Percentiles rank a stretch among this genome's conserved stretches.
These are phyloP conservation scores for Coemansia sp. DNA, from an alignment of 192 early-diverging fungal species.

Conservation along the genomic window DNA sequence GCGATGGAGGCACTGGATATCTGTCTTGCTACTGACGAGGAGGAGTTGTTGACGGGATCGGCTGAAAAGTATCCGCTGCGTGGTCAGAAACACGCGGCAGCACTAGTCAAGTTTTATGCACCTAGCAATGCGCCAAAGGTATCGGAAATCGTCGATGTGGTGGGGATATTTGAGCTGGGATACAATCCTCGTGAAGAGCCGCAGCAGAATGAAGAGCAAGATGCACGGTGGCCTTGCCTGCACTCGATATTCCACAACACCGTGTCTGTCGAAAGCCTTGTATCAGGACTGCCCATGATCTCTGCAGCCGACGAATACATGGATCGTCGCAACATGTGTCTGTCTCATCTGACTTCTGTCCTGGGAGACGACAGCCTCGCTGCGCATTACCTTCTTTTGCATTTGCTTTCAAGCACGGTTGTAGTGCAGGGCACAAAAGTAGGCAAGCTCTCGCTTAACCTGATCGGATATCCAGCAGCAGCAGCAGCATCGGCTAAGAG, in stretches of 20 bases:
- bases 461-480: conserved; percentile 55
- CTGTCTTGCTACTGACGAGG: not conserved
- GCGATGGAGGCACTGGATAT: conserved; percentile 41
- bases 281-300: conserved; percentile 9
- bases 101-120: conserved; percentile 66
- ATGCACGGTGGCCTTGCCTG: conserved; percentile 42
- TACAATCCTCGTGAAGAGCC: conserved; percentile 20
- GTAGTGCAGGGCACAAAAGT: conserved; percentile 56
- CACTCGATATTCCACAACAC: conserved; percentile 41
- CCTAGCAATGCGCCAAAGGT: conserved; percentile 57
- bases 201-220: not conserved
- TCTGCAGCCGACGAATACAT: conserved; percentile 7
- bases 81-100: conserved; percentile 57
- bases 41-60: not conserved
- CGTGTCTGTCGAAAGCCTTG: conserved; percentile 11
- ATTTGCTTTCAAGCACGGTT: conserved; percentile 60
- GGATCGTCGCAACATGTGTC: conserved; percentile 24
- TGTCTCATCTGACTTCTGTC: conserved; percentile 58
- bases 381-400: conserved; percentile 69
- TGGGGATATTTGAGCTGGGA: conserved; percentile 59
- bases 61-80: conserved; percentile 63
- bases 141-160: conserved; percentile 63
- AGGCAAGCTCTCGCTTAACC: conserved; percentile 69
- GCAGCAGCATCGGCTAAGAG: not conserved
- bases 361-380: conserved; percentile 65